Conservation (phyloP, 2,329 filamentous ascomycete genomes). For the Cladophialophora exuberans region DNA sequence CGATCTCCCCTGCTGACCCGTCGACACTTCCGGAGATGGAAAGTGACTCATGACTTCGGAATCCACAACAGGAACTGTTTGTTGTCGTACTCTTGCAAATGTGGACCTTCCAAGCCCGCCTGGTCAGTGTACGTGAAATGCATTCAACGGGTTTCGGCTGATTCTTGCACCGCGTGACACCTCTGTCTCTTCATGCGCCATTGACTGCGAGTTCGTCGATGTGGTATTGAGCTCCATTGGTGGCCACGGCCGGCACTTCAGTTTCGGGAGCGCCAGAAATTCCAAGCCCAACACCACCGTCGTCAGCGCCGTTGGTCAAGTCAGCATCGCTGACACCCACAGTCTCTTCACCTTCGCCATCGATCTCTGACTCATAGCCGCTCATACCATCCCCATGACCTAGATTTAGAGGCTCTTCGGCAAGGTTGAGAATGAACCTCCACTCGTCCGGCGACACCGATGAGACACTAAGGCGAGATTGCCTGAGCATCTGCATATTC, state of each 20-base stretch:
- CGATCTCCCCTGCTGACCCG: no score
- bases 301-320: neutral
- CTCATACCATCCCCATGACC: conserved; percentile 22
- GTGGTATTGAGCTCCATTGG: neutral
- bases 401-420: conserved; percentile 37
- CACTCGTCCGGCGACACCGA: conserved; percentile 51
- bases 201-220: neutral
- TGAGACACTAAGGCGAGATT: conserved; percentile 78
- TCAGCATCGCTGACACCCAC: conserved; percentile 17
- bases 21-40: no score
- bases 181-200: neutral
- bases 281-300: neutral
- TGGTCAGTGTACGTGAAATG: no score
- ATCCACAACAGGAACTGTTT: no score
- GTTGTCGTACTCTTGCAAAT: no score
- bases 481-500: conserved; percentile 81
- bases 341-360: conserved; percentile 29
- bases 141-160: no score
- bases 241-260: neutral
- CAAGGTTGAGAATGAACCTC: conserved; percentile 52
- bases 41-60: no score
- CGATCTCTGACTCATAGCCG: conserved; percentile 31
- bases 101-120: no score
- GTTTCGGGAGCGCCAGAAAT: neutral
- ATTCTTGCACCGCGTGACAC: no score